Evolutionary conservation across 768 basidiomycete genomes (phyloP).

Genomic region (Amanita pseudoporphyria): DNA sequence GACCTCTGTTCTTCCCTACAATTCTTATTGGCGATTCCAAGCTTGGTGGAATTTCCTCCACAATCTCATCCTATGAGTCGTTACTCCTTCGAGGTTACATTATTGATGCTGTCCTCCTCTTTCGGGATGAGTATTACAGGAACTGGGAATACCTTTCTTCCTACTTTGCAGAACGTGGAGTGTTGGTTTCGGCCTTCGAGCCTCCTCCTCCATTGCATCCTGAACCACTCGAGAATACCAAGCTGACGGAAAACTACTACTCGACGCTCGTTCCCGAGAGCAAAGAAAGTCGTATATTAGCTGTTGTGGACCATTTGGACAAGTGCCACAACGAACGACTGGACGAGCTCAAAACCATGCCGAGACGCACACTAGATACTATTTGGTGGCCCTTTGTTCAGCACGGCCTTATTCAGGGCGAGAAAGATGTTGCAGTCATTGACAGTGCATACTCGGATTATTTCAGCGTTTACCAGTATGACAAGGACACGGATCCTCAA

Average conservation of each 20-base stretch:
- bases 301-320: slow-evolving; percentile 51
- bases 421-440: slow-evolving; percentile 77
- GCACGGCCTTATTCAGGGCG: slow-evolving; percentile 60
- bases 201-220: slow-evolving; percentile 46
- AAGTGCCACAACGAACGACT: slow-evolving; percentile 54
- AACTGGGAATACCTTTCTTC: slow-evolving; percentile 76
- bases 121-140: slow-evolving; percentile 78
- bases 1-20: slow-evolving; percentile 81
- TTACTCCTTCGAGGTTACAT: slow-evolving; percentile 84
- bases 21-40: slow-evolving; percentile 81
- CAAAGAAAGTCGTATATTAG: slow-evolving; percentile 28
- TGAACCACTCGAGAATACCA: slow-evolving; percentile 35
- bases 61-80: slow-evolving; percentile 89
- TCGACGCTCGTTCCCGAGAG: slow-evolving; percentile 29
- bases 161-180: slow-evolving; percentile 70
- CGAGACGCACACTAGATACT: slow-evolving; percentile 60
- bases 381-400: slow-evolving; percentile 99
- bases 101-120: slow-evolving; percentile 75
- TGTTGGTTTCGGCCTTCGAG: slow-evolving; percentile 43
- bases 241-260: slow-evolving; percentile 67
- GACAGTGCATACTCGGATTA: slow-evolving; percentile 85
- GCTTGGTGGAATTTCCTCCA: slow-evolving; percentile 88
- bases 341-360: slow-evolving; percentile 69
- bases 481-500: slow-evolving; percentile 8
- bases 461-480: slow-evolving; percentile 79